Evolutionary conservation across 306 rosid species (phyloP).

Genomic region (Lagenaria siceraria): DNA sequence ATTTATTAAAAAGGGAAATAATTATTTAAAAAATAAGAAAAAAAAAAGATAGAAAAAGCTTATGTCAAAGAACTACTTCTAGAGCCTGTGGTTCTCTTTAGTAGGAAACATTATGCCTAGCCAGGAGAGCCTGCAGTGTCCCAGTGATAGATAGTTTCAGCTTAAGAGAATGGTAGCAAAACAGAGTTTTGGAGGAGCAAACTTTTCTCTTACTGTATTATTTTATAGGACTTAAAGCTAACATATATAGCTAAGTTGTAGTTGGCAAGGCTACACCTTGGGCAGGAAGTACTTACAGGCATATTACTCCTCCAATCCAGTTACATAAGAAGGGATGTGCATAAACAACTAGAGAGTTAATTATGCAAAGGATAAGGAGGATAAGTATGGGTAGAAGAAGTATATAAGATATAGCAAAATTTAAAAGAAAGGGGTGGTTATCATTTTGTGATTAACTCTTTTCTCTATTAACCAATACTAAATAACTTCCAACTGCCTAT

Average conservation of each 20-base stretch:
- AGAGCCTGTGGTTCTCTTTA: not conserved
- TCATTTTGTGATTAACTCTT: not conserved
- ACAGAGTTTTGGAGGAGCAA: not conserved
- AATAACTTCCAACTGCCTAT: not conserved
- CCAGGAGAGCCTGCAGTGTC: not conserved
- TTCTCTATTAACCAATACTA: not conserved
- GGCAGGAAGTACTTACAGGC: too few species aligned
- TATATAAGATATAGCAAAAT: not conserved
- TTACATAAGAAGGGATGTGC: not conserved
- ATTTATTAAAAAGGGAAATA: not conserved
- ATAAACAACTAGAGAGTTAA: not conserved
- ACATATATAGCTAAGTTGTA: not conserved
- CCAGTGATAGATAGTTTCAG: not conserved
- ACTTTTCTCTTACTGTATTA: not conserved
- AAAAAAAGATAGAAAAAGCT: not conserved
- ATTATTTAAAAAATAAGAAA: not conserved
- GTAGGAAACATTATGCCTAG: not conserved
- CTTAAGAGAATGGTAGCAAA: not conserved
- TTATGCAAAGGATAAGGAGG: not conserved
- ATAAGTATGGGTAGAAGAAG: not conserved
- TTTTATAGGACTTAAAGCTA: not conserved
- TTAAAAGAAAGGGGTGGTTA: not conserved
- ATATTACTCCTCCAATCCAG: not conserved
- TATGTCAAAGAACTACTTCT: not conserved
- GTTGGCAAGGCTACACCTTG: not conserved